Percentiles rank a stretch among this genome's conserved stretches.
Conservation (phyloP, 2,329 filamentous ascomycete genomes). For the Stagonosporopsis rhizophila region DNA sequence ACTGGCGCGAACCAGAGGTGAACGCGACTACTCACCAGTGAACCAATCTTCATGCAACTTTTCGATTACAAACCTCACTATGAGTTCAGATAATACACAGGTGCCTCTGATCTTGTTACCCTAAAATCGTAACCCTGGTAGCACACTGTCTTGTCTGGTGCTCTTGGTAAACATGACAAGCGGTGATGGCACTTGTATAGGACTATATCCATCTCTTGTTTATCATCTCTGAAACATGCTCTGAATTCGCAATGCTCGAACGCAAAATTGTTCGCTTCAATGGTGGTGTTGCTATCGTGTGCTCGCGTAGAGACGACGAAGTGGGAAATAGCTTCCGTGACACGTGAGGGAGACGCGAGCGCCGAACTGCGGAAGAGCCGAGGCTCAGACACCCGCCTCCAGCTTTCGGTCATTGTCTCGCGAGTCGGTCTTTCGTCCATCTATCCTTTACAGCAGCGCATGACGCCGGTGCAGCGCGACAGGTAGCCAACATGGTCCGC, state of each 20-base stretch:
- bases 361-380: constrained; percentile 18
- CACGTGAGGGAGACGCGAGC: constrained; percentile 13
- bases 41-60: not conserved
- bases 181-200: not conserved
- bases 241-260: not conserved
- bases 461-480: constrained; percentile 23
- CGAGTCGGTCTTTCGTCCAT: constrained; percentile 4
- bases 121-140: not conserved
- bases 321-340: constrained; percentile 16
- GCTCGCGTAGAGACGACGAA: constrained; percentile 12
- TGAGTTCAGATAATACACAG: not conserved
- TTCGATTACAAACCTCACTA: not conserved
- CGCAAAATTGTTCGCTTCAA: not conserved
- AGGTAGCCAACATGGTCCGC: constrained; percentile 75
- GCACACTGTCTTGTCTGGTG: not conserved
- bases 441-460: constrained; percentile 9
- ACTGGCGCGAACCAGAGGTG: not conserved
- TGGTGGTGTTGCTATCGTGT: not conserved
- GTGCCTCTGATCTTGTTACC: too few relatives aligned
- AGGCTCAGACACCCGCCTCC: constrained; percentile 16
- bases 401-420: constrained; percentile 12
- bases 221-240: not conserved
- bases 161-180: not conserved
- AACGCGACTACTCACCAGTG: not conserved
- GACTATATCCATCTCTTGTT: not conserved